Base-by-base conservation (phyloP, 1,284 basidiomycete species). In the Laetiporus sulphureus region DNA sequence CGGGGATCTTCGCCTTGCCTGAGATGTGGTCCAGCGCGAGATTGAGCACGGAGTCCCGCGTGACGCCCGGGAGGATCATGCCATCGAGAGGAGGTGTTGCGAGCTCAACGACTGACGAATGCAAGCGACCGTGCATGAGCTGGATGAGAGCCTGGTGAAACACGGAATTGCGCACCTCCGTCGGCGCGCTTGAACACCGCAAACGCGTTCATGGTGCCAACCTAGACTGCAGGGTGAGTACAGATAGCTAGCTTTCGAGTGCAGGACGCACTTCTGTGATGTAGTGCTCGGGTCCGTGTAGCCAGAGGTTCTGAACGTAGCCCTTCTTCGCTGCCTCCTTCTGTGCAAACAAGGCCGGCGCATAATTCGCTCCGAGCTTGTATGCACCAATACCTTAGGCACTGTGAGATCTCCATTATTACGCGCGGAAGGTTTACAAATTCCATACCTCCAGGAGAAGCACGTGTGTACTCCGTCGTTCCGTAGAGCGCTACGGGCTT, bases 131-230 rank as follows among this genome's bases (percentile, higher is more conserved):
- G n/a, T n/a, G n/a, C n/a, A n/a, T n/a, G n/a, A n/a, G n/a, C n/a
- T n/a, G n/a, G n/a, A n/a, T n/a, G n/a, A n/a, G n/a, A n/a, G n/a
- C n/a, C n/a, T n/a, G n/a, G 15, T 18, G 18, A 40, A 27, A 3
- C 11, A 6, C 5, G 24, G 11, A 20, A n/a, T n/a, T n/a, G 65
- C 73, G 54, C 50, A 81, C 83, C 67, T 30, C 89, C 91, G 53
- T 92, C 78, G 8, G 77, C 71, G 21, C 75, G 75, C 59, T 79
- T 79, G 62, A 98, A 79, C 0, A 84, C 92, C 32, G 91, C 77
- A 50, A 98, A 96, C 57, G 95, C 68, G 67, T 99, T 99, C 96
- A 99, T 98, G 1, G 92, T 94, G 22, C 94, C 94, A 24, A 91
- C 87, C 76, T 79, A 47, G 16, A n/a, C n/a, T n/a, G n/a, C n/a